Evolutionary conservation across 148 eudicot species (phyloP), one percentile per base, ranked within the genome.

Genomic region (Fagopyrum tataricum): DNA sequence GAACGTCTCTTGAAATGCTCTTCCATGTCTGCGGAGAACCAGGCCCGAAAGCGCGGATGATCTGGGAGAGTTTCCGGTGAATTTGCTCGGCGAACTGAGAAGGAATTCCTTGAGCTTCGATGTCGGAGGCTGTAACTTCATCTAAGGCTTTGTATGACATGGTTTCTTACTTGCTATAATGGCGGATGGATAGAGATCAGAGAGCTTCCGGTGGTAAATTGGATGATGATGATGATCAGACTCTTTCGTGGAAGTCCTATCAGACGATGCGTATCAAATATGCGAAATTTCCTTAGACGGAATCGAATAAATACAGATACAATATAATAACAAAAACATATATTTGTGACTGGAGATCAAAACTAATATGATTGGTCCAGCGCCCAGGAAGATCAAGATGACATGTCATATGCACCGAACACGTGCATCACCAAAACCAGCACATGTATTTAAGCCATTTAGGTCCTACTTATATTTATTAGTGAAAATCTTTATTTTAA

Each of bases 1-100:
- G 91, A 9, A 94, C 59, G 15, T 78, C 72, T 72, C 71, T 75
- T 40, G 83, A 79, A 70, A 94, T 84, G 11, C 43, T 75, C 39
- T 70, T 76, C 98, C 98, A 94, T 78, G 93, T 88, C 61, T 75
- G 71, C 7, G 91, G 86, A 24, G 89, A 83, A 53, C 77, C 88
- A 77, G 84, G 15, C 20, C 93, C 96, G 77, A 73, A 75, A 20
- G 69, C 72, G 0, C 49, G 51, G 72, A 93, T 73, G 9, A 91
- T 84, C 46, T 78, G 76, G 48, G 80, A 48, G 70, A 94, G 95
- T 46, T 73, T 86, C 12, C 75, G 59, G 83, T 85, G 77, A 76
- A 91, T 78, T 70, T 72, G 13, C 39, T 20, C 51, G 0, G 98
- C 92, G 13, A 12, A 64, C 20, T 80, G 75, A 5, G 83, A 20